These are phyloP conservation scores for Volvox carteri DNA, from an alignment of 163 green algal species.

Conservation along the genomic window DNA sequence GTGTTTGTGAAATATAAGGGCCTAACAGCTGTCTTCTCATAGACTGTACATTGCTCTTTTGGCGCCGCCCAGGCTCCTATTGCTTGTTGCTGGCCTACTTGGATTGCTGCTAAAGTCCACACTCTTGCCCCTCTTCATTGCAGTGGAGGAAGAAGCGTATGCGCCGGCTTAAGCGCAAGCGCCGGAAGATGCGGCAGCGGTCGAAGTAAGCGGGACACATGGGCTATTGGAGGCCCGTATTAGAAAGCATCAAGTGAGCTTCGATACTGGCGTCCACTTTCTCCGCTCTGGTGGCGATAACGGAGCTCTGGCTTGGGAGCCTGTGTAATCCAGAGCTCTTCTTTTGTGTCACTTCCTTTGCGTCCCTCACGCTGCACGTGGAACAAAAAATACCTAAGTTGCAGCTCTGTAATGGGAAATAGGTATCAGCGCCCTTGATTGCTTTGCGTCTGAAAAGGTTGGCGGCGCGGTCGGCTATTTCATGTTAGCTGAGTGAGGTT, in stretches of 20 bases:
- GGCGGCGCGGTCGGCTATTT: neutral
- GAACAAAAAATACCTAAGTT: too few species aligned
- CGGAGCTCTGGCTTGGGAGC: slow-evolving; percentile 48
- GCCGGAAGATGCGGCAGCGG: slow-evolving; percentile 86
- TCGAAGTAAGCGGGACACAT: slow-evolving; percentile 66
- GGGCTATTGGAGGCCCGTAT: neutral
- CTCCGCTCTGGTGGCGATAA: neutral
- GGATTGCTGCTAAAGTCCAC: neutral
- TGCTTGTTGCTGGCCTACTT: neutral
- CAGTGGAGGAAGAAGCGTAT: slow-evolving; percentile 90
- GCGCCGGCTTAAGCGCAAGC: slow-evolving; percentile 87
- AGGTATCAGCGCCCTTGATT: too few species aligned
- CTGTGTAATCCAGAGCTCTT: slow-evolving; percentile 48
- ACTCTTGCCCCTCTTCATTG: slow-evolving; percentile 2
- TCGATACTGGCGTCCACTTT: neutral
- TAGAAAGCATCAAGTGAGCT: neutral
- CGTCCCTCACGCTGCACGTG: neutral
- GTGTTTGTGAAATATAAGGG: neutral
- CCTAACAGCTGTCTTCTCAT: neutral
- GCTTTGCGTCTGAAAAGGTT: too few species aligned
- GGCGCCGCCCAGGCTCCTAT: slow-evolving; percentile 7
- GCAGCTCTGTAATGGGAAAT: too few species aligned
- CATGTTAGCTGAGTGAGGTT: too few species aligned
- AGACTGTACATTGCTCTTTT: neutral
- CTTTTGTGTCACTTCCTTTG: neutral